Evolutionary conservation across 73 alveolate genomes (phyloP).

Genomic region (Paramecium octaurelia): DNA sequence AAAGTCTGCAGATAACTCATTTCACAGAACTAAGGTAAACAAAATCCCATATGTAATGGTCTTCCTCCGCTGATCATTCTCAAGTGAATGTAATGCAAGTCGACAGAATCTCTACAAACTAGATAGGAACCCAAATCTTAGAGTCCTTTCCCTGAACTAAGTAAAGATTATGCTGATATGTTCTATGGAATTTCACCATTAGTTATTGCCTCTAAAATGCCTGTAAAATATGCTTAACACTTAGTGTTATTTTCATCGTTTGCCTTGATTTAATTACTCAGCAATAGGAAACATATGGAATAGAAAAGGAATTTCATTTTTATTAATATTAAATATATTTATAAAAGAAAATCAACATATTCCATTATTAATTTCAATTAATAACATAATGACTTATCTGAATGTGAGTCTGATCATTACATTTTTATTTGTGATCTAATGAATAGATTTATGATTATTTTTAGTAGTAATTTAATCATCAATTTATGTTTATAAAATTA

Average conservation of each 20-base stretch:
- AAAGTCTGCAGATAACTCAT: background rate
- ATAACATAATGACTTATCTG: background rate
- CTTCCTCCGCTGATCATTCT: background rate
- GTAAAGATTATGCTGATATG: background rate
- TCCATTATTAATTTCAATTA: too few species aligned
- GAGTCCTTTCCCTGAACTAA: background rate
- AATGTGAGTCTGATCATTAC: background rate
- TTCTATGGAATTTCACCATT: background rate
- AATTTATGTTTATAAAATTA: background rate
- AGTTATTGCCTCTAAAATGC: background rate
- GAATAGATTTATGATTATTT: background rate
- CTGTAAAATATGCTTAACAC: background rate
- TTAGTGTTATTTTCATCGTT: background rate
- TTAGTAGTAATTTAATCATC: background rate
- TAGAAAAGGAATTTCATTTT: background rate
- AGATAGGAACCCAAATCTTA: slow-evolving; percentile 43
- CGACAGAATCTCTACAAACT: background rate
- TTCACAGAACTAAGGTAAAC: background rate
- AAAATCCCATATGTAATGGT: slow-evolving; percentile 1
- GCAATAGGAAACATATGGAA: background rate
- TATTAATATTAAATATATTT: background rate
- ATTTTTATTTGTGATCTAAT: too few species aligned
- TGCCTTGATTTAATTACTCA: background rate
- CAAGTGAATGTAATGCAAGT: background rate
- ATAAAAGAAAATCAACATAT: background rate